Evolutionary conservation across 2,329 filamentous ascomycete genomes (phyloP).

Genomic region (Penicillium sp.): DNA sequence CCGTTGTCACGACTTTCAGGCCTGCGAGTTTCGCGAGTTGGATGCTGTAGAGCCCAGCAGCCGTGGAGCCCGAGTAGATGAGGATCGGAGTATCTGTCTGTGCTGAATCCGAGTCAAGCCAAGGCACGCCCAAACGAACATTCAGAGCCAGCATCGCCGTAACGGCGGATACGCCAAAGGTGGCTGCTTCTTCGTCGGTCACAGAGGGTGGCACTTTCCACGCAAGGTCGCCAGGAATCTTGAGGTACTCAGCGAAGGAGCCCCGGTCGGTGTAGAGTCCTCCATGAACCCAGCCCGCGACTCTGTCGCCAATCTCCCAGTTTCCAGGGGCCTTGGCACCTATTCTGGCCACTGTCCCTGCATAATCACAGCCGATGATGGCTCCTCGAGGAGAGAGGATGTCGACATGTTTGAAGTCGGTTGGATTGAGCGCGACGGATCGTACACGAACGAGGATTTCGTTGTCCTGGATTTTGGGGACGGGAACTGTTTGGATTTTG

Average conservation of each 20-base stretch:
- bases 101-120: constrained; percentile 25
- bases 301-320: constrained; percentile 21
- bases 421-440: constrained; percentile 25
- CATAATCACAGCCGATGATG: constrained; percentile 24
- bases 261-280: constrained; percentile 13
- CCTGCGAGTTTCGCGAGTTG: constrained; percentile 37
- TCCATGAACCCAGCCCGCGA: constrained; percentile 18
- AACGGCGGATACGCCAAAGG: constrained; percentile 25
- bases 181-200: constrained; percentile 34
- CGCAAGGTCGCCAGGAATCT: constrained; percentile 36
- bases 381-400: constrained; percentile 15
- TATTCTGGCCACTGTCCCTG: constrained; percentile 17
- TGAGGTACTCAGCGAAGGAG: constrained; percentile 35
- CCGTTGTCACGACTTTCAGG: constrained; percentile 20
- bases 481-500: constrained; percentile 13
- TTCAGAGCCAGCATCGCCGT: constrained; percentile 25
- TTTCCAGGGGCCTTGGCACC: constrained; percentile 18
- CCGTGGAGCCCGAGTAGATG: constrained; percentile 17
- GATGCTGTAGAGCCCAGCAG: constrained; percentile 27
- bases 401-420: constrained; percentile 25
- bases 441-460: constrained; percentile 20
- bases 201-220: constrained; percentile 35
- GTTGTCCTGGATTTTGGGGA: constrained; percentile 12
- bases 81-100: constrained; percentile 8
- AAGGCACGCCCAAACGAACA: constrained; percentile 26